phyloP scores from a whole-genome alignment of 2,329 filamentous ascomycete species.

The Grosmannia serpens region DNA sequence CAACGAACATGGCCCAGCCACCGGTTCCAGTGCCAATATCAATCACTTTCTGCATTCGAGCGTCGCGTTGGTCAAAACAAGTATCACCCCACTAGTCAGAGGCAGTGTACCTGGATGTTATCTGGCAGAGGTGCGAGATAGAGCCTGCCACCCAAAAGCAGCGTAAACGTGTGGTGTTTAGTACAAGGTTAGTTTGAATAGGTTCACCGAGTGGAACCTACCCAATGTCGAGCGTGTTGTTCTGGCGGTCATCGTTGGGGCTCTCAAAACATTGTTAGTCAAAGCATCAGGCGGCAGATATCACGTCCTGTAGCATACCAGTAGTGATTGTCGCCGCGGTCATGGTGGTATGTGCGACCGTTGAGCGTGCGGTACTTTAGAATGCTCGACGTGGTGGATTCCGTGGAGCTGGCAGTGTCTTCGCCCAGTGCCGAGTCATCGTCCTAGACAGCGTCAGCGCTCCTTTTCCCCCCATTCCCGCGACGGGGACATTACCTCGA shows the following conservation, averaged over 20 bases:
- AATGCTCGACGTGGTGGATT: background rate
- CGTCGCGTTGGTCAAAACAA: too few relatives aligned
- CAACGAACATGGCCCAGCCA: constrained; percentile 30
- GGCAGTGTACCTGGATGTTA: background rate
- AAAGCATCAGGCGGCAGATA: too few relatives aligned
- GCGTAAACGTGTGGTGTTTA: constrained; percentile 17
- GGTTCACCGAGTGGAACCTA: constrained; percentile 1
- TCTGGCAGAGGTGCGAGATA: constrained; percentile 15
- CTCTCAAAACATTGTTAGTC: constrained; percentile 6
- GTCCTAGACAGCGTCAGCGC: background rate
- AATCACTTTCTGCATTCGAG: background rate
- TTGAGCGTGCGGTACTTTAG: background rate
- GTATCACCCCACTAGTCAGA: too few relatives aligned
- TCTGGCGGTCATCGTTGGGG: constrained; percentile 20
- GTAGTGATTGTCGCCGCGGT: background rate
- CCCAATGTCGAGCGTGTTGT: constrained; percentile 20
- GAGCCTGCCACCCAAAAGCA: constrained; percentile 15
- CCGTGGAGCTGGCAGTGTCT: background rate
- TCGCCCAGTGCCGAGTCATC: background rate
- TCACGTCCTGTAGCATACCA: too few relatives aligned
- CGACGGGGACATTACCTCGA: too few relatives aligned
- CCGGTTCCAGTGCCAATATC: constrained; percentile 9
- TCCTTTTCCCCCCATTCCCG: too few relatives aligned
- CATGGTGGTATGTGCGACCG: background rate
- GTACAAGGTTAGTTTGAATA: too few relatives aligned